Base-by-base conservation (phyloP, 2,329 filamentous ascomycete genomes). In the Thelonectria discophora region DNA sequence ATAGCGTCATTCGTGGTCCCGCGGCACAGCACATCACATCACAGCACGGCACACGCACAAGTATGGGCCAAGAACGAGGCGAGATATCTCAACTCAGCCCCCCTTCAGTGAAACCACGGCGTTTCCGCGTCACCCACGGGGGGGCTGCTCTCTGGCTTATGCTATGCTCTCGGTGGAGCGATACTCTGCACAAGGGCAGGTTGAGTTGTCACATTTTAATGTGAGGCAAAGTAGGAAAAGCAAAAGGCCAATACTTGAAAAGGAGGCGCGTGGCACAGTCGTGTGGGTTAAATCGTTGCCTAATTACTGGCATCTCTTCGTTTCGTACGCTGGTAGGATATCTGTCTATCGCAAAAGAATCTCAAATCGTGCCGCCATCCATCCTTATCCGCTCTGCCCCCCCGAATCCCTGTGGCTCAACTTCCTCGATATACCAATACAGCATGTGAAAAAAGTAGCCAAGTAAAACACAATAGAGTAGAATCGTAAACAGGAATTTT, bases 1-100 rank as follows among this genome's bases (percentile, higher is more conserved):
- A 69, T 64, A 69, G 66, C 67, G 66, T 66, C 66, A 67, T 67
- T 45, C 52, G 60, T 32, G 21, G 52, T n/a, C n/a, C n/a, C n/a
- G n/a, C n/a, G n/a, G n/a, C n/a, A n/a, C n/a, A n/a, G n/a, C n/a
- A n/a, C n/a, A n/a, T n/a, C n/a, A n/a, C n/a, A 24, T 50, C 56
- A 58, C 40, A 56, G 45, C 21, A 47, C 11, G 20, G 15, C 45
- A 47, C 24, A 24, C 4, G 24, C 24, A 24, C n/a, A n/a, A n/a
- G n/a, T n/a, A n/a, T n/a, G 24, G 46, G 53, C 27, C 45, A 49
- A 56, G 45, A 34, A 39, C 53, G 15, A 56, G 45, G 45, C 53
- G 39, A 60, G 58, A 60, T 52, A 55, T 51, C 50, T 40, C 27
- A 56, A 48, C 45, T 50, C 51, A 60, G 46, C 58, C 58, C 58